Evolutionary conservation across 805 yeast genomes (phyloP).

Genomic region (Vanderwaltozyma polyspora): DNA sequence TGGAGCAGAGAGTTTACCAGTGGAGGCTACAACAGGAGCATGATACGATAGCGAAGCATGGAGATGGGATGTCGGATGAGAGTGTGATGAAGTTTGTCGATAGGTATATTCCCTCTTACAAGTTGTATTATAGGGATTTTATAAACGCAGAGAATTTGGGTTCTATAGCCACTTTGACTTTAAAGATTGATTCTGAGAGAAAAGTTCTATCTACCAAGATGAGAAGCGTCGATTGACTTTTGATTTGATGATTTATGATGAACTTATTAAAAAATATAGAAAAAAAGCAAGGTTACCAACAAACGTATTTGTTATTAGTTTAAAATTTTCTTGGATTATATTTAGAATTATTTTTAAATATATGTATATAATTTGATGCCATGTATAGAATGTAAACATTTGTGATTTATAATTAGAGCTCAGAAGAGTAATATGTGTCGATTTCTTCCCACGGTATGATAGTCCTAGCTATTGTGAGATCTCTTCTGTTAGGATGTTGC

Average conservation of each 20-base stretch:
- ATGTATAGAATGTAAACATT: too few species aligned
- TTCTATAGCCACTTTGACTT: conserved; percentile 21
- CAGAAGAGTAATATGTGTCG: conserved; percentile 3
- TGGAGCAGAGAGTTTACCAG: conserved; percentile 46
- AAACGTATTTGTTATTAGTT: not conserved
- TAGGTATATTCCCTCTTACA: conserved; percentile 80
- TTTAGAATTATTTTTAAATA: too few species aligned
- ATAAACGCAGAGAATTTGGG: conserved; percentile 23
- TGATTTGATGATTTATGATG: not conserved
- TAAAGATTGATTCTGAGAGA: conserved; percentile 22
- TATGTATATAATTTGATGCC: too few species aligned
- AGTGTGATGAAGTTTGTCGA: conserved; percentile 61
- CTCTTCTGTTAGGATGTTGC: not conserved
- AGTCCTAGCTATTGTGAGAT: conserved; percentile 8
- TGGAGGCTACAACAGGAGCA: conserved; percentile 66
- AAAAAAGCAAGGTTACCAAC: not conserved
- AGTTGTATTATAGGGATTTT: conserved; percentile 47
- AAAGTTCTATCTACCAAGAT: conserved; percentile 10
- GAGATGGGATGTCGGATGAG: conserved; percentile 70
- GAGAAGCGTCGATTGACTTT: conserved; percentile 23
- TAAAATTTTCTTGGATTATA: too few species aligned
- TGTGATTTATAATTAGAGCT: not conserved
- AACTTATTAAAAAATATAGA: not conserved
- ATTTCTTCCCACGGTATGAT: conserved; percentile 26
- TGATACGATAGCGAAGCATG: conserved; percentile 28